Conservation (phyloP, 2,329 filamentous ascomycete species). For the Colletotrichum falcatum region DNA sequence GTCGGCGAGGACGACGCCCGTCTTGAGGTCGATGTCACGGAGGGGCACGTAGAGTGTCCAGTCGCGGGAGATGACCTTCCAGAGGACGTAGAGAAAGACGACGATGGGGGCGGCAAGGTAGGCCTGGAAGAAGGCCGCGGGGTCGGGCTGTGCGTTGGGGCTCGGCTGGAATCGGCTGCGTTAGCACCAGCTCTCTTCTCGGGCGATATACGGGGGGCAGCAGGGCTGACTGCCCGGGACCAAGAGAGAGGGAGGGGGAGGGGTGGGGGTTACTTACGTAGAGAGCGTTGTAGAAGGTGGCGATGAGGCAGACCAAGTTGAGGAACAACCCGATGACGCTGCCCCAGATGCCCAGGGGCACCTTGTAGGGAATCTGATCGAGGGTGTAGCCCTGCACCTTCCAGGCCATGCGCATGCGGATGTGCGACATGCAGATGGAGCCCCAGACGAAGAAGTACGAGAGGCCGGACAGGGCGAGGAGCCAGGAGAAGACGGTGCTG, state of each 20-base stretch:
- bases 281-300: constrained; percentile 78
- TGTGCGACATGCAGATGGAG: constrained; percentile 73
- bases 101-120: constrained; percentile 71
- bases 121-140: constrained; percentile 67
- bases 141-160: constrained; percentile 49
- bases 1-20: constrained; percentile 67
- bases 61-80: constrained; percentile 70
- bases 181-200: constrained; percentile 4
- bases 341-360: constrained; percentile 69
- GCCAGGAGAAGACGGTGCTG: constrained; percentile 70
- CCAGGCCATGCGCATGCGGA: constrained; percentile 74
- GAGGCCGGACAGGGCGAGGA: constrained; percentile 78
- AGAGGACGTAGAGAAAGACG: constrained; percentile 69
- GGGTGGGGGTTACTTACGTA: constrained; percentile 53
- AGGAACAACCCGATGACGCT: constrained; percentile 77
- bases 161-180: constrained; percentile 47
- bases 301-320: constrained; percentile 75
- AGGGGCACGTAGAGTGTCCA: constrained; percentile 68
- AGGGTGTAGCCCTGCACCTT: constrained; percentile 65
- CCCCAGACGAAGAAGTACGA: constrained; percentile 83
- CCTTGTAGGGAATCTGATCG: constrained; percentile 61
- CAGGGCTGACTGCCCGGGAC: background rate
- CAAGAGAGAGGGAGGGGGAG: background rate
- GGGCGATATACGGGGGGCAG: background rate
- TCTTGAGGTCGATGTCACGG: constrained; percentile 71